phyloP scores from a whole-genome alignment of 2,329 filamentous ascomycete genomes.

The Pseudopithomyces chartarum region DNA sequence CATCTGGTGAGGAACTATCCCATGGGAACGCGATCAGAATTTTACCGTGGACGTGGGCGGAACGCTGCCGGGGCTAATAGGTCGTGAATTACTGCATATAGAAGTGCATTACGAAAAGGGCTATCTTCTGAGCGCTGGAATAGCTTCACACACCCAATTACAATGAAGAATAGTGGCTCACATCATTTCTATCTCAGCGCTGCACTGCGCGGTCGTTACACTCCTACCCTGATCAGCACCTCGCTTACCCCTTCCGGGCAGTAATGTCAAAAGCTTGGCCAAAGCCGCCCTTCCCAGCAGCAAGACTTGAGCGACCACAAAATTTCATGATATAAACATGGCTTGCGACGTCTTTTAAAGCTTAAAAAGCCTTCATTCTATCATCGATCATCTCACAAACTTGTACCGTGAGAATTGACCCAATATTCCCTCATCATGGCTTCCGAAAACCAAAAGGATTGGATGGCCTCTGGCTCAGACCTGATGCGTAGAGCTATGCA shows the following conservation, averaged over 20 bases:
- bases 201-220: not conserved
- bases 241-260: not conserved
- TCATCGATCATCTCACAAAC: not conserved
- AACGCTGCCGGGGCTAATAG: no score
- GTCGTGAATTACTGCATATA: not conserved
- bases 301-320: not conserved
- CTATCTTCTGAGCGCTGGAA: no score
- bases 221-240: not conserved
- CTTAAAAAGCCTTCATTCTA: not conserved
- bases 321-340: not conserved
- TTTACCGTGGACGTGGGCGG: no score
- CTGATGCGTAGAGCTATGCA: constrained; percentile 3
- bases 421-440: not conserved
- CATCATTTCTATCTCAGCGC: not conserved
- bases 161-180: not conserved
- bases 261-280: not conserved
- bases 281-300: not conserved
- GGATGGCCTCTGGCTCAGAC: constrained; percentile 1
- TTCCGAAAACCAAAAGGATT: not conserved
- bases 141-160: not conserved
- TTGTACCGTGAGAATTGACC: not conserved
- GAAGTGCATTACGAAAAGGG: not conserved
- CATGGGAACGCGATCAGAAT: no score
- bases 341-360: not conserved
- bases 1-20: no score